Evolutionary conservation across 768 basidiomycete species (phyloP).

Genomic region (Mycena indigotica): DNA sequence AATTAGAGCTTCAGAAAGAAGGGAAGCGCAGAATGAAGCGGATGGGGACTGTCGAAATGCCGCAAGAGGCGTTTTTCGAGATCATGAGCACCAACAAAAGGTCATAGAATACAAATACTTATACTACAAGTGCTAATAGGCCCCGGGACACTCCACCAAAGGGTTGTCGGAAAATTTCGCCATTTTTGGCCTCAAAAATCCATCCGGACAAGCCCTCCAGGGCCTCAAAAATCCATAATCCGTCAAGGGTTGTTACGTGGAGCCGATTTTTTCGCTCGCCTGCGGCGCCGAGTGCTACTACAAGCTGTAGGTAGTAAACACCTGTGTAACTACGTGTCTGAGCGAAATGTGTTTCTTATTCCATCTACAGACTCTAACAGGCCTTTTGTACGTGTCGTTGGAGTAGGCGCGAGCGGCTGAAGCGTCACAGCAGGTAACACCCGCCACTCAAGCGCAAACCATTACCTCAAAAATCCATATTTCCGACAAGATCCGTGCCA

Average conservation of each 20-base stretch:
- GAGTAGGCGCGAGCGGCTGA: neutral
- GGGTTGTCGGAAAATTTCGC: too few relatives aligned
- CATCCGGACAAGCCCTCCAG: neutral
- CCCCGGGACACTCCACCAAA: neutral
- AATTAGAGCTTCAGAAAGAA: slow-evolving; percentile 89
- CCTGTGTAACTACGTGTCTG: too few relatives aligned
- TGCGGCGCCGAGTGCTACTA: too few relatives aligned
- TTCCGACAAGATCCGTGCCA: neutral
- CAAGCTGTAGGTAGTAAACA: too few relatives aligned
- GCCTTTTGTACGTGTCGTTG: neutral
- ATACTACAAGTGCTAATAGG: neutral
- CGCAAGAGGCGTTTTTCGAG: slow-evolving; percentile 95
- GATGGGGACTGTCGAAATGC: slow-evolving; percentile 85
- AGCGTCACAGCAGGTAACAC: neutral
- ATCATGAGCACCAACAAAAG: slow-evolving; percentile 69
- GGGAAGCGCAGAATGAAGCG: slow-evolving; percentile 89
- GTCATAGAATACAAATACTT: slow-evolving; percentile 4
- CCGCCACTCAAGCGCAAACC: neutral
- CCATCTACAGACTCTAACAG: neutral
- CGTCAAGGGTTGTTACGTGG: neutral
- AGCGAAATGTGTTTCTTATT: neutral
- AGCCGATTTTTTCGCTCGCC: neutral
- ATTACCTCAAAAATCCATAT: neutral
- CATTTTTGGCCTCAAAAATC: neutral
- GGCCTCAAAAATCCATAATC: neutral